A percentile compares a stretch with the other conserved stretches of the same genome.
phyloP scores from a whole-genome alignment of 495 filamentous ascomycete species.

The Tuber indicum region DNA sequence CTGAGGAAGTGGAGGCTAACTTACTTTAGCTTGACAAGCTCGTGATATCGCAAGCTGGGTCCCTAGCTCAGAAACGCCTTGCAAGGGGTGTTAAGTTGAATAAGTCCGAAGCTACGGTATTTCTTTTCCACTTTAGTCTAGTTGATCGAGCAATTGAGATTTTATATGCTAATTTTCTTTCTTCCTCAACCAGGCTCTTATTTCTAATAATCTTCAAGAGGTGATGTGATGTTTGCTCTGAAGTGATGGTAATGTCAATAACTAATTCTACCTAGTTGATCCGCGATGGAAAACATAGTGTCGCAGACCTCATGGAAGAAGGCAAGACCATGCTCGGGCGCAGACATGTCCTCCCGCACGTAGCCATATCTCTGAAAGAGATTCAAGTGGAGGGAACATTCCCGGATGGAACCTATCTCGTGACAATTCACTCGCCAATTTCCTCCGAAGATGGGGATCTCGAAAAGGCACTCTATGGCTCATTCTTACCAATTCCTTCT shows the following conservation, averaged over 20 bases:
- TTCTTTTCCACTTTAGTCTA: constrained; percentile 35
- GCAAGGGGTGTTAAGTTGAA: constrained; percentile 86
- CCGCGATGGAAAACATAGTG: constrained; percentile 88
- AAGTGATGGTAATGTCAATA: background rate
- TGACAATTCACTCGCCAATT: constrained; percentile 90
- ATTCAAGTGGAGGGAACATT: constrained; percentile 96
- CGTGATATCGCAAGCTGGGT: constrained; percentile 79
- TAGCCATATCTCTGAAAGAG: constrained; percentile 66
- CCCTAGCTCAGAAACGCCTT: constrained; percentile 80
- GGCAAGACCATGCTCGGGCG: constrained; percentile 90
- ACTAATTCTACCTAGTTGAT: constrained; percentile 55
- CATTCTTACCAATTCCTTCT: constrained; percentile 79
- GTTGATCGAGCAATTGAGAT: constrained; percentile 7
- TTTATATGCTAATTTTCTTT: background rate
- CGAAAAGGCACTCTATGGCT: constrained; percentile 78
- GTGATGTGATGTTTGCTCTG: constrained; percentile 42
- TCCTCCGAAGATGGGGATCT: constrained; percentile 81
- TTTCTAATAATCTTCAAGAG: constrained; percentile 85
- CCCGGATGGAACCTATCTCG: constrained; percentile 80
- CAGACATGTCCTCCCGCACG: constrained; percentile 82
- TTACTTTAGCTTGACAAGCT: constrained; percentile 82
- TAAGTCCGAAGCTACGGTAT: constrained; percentile 80
- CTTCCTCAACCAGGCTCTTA: constrained; percentile 61
- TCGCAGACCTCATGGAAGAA: constrained; percentile 86
- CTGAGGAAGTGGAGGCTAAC: background rate